phyloP scores from a whole-genome alignment of 148 eudicot species.

The Cornus controversa region DNA sequence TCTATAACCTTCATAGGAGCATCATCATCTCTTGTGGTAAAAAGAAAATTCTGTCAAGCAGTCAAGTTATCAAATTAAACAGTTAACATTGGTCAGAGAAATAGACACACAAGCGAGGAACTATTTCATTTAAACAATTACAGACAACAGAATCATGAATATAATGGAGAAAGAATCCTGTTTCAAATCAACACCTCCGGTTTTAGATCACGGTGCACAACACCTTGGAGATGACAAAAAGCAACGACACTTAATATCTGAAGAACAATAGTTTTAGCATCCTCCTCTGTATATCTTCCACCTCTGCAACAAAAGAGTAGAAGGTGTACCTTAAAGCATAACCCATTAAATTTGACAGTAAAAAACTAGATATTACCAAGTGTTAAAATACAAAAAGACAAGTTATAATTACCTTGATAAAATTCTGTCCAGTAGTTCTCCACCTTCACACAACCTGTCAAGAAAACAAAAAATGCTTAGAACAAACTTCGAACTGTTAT shows the following conservation, averaged over 20 bases:
- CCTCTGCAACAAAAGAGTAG: slow-evolving; percentile 55
- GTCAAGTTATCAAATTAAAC: slow-evolving; percentile 12
- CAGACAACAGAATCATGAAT: neutral
- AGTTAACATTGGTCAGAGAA: slow-evolving; percentile 1
- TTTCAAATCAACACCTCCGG: slow-evolving; percentile 64
- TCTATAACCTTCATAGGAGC: slow-evolving; percentile 84
- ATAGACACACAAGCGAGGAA: neutral
- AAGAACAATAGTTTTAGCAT: slow-evolving; percentile 70
- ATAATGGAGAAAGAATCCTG: neutral
- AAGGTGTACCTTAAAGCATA: neutral
- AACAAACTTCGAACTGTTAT: neutral
- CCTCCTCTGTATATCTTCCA: slow-evolving; percentile 84
- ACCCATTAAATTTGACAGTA: neutral
- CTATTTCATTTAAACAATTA: neutral
- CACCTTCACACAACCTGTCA: slow-evolving; percentile 97
- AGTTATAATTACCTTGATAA: slow-evolving; percentile 63
- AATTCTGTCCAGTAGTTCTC: slow-evolving; percentile 89
- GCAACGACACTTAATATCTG: slow-evolving; percentile 84
- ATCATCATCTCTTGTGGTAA: slow-evolving; percentile 76
- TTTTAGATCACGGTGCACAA: slow-evolving; percentile 95
- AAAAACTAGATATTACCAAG: neutral
- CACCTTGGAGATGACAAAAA: slow-evolving; percentile 95
- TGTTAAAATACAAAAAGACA: neutral
- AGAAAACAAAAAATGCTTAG: slow-evolving; percentile 9
- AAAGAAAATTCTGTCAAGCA: slow-evolving; percentile 88